Evolutionary conservation across 495 filamentous ascomycete genomes (phyloP), one percentile per base, ranked within the genome.

Genomic region (Penicillium antarcticum): DNA sequence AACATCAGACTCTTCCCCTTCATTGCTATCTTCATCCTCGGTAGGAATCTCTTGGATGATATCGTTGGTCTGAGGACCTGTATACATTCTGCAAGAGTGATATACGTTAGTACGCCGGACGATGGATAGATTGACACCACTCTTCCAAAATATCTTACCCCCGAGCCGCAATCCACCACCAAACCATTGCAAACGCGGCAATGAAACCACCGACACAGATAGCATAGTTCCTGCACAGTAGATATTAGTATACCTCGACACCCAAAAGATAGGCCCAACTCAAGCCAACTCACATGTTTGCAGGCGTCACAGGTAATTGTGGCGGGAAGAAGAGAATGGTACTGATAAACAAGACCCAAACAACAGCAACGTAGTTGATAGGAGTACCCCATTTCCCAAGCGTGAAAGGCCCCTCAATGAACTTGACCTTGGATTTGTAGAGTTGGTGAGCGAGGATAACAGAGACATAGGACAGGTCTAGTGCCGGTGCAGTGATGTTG

Each of bases 291-390:
- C 57, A 79, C 79, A 89, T 87, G 63, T 87, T 89, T 24, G 73
- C 69, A 1, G 65, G 53, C 3, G 85, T 89, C 8, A 89, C 71
- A 19, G 86, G 86, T 23, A 75, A 71, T 13, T 67, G 60, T 5
- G 83, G 73, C 4, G 86, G 86, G 71, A 86, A 87, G 67, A 88
- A 83, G 39, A 89, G 66, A 21, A 88, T 77, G 4, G 81, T 73
- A 53, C 81, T 85, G 49, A 89, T 87, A 59, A 88, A 85, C 33
- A 74, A 41, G 4, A 87, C 85, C 85, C 85, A 89, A 2, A 63
- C 56, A n/a, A 86, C 70, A 0, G 84, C 79, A 4, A 87, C 58
- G 18, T 71, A 67, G 54, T 89, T 89, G 26, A 88, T 61, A 0
- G 74, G 71, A 38, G 72, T 72, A 21, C 81, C 78, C 79, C 79